Evolutionary conservation across 2,329 filamentous ascomycete genomes (phyloP).

Genomic region (Penicillium sp.): DNA sequence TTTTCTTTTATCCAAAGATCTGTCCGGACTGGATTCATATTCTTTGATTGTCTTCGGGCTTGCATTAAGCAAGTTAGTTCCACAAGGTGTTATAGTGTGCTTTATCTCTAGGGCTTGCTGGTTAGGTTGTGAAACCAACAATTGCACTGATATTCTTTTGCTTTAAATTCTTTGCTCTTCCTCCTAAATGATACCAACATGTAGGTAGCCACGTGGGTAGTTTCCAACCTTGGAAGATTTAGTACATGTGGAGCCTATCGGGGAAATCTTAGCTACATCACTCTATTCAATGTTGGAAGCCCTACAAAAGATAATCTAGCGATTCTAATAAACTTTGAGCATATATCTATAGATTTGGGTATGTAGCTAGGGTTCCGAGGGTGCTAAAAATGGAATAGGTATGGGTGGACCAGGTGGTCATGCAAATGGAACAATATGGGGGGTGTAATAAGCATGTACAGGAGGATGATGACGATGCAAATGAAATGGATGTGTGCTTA

Average conservation of each 20-base stretch:
- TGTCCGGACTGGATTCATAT: neutral
- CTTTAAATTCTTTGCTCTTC: neutral
- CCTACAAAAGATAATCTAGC: neutral
- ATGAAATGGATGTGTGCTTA: neutral
- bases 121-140: neutral
- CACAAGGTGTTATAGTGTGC: neutral
- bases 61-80: neutral
- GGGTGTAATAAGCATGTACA: neutral
- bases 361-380: constrained; percentile 15
- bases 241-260: neutral
- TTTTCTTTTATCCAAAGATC: neutral
- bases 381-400: neutral
- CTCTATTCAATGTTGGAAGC: neutral
- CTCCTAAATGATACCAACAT: no score
- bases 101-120: neutral
- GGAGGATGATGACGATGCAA: neutral
- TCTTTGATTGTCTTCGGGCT: neutral
- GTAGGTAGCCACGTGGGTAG: no score
- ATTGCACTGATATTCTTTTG: neutral
- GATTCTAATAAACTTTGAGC: neutral
- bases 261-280: neutral
- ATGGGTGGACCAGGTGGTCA: neutral
- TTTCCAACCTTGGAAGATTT: neutral
- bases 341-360: constrained; percentile 15
- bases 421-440: neutral